Conservation (phyloP, 163 green algal species). For the Prototheca stagnorum region DNA sequence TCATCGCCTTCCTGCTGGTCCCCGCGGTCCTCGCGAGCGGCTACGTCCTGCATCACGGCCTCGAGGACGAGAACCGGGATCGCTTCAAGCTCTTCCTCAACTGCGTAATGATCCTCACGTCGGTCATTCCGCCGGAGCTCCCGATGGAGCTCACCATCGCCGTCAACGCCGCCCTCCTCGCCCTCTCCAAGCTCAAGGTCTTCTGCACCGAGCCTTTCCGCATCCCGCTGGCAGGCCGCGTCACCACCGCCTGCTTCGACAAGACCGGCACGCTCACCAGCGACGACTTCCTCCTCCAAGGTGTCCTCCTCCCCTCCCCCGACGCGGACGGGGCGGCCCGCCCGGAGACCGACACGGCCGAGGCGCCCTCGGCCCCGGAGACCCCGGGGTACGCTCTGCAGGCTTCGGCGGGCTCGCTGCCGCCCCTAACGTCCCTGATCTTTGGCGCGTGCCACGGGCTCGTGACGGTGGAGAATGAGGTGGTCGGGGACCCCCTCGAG, state of each 20-base stretch:
- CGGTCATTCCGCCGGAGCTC: conserved; percentile 96
- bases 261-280: conserved; percentile 97
- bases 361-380: background rate
- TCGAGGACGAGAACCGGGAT: conserved; percentile 63
- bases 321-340: background rate
- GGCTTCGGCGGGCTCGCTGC: too few relatives aligned
- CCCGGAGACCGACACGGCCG: background rate
- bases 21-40: conserved; percentile 70
- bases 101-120: conserved; percentile 97
- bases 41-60: conserved; percentile 67
- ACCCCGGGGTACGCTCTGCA: too few relatives aligned
- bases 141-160: conserved; percentile 98
- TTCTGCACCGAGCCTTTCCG: conserved; percentile 98
- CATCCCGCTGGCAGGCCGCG: conserved; percentile 88
- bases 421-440: conserved; percentile 18
- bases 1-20: conserved; percentile 94
- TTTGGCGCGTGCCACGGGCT: conserved; percentile 60
- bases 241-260: conserved; percentile 96
- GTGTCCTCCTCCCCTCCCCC: conserved; percentile 22
- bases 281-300: conserved; percentile 81
- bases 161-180: conserved; percentile 89
- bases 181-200: conserved; percentile 58
- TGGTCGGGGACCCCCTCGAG: conserved; percentile 79
- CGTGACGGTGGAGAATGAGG: conserved; percentile 35
- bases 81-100: conserved; percentile 97